Conservation (phyloP, 2,329 filamentous ascomycete genomes). For the Tothia fuscella region DNA sequence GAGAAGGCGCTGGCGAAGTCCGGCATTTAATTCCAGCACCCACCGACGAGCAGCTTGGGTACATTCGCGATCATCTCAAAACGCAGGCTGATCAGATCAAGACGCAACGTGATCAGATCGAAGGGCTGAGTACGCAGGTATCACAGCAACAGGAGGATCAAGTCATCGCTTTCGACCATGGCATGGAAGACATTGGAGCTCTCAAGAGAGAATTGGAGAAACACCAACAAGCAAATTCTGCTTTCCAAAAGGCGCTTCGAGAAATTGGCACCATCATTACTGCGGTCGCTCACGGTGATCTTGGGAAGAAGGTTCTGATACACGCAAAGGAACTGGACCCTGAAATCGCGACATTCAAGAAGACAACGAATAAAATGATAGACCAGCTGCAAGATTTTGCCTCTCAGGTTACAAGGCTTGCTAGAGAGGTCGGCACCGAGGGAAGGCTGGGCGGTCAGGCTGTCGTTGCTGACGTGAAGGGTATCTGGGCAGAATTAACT, state of each 20-base stretch:
- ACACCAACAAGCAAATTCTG: conserved; percentile 94
- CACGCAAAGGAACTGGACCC: conserved; percentile 95
- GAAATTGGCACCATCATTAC: conserved; percentile 98
- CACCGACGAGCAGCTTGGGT: conserved; percentile 72
- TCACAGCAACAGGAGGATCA: conserved; percentile 76
- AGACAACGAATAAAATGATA: conserved; percentile 98
- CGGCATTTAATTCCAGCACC: conserved; percentile 42
- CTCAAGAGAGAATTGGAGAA: conserved; percentile 91
- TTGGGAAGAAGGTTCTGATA: conserved; percentile 94
- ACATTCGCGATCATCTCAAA: conserved; percentile 80
- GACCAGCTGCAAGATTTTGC: conserved; percentile 95
- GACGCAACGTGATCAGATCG: conserved; percentile 74
- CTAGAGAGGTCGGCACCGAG: conserved; percentile 91
- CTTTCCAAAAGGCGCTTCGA: conserved; percentile 91
- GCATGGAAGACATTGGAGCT: conserved; percentile 73
- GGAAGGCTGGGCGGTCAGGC: conserved; percentile 89
- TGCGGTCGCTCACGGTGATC: conserved; percentile 84
- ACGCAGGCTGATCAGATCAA: conserved; percentile 88
- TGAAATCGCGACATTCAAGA: conserved; percentile 95
- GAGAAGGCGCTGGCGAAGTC: conserved; percentile 32
- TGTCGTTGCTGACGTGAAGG: conserved; percentile 84
- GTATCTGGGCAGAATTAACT: conserved; percentile 95
- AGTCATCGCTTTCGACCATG: conserved; percentile 66
- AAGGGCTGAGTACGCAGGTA: conserved; percentile 74
- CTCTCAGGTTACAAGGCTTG: conserved; percentile 87